Evolutionary conservation across 2,329 filamentous ascomycete genomes (phyloP), one percentile per base, ranked within the genome.

Genomic region (Sporothrix mexicana): DNA sequence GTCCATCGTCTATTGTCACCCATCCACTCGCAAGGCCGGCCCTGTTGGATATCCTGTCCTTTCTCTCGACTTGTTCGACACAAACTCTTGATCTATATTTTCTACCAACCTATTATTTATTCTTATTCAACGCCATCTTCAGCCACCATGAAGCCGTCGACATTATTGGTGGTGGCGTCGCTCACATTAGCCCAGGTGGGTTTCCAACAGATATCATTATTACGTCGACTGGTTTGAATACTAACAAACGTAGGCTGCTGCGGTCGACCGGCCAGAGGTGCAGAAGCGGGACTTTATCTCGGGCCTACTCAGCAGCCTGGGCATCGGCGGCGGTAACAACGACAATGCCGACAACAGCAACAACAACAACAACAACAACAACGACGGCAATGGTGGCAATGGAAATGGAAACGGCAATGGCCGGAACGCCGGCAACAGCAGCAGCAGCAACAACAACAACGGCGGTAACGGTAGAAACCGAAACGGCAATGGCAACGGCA

Each of bases 161-260:
- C 74, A 72, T 68, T 77, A 25, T 70, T 80, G 61, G 25, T 79
- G 15, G 72, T 79, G 74, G 73, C 77, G 74, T 77, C 72, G 25
- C 57, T 77, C 62, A 76, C 79, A 25, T 72, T 80, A 17, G 74
- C 74, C 64, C 77, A 79, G 78, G 79, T 80, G 75, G 20, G 78
- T 62, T 62, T 36, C 47, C 20, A 23, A 53, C 8, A 17, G 13
- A 36, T 49, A 25, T 3, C n/a, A 30, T 13, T 8, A 6, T 5
- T 10, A 25, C 6, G 25, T 41, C 15, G 2, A 43, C 7, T 30
- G n/a, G 36, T 20, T 2, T 13, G 6, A 43, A 57, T 30, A 23
- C 30, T 70, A 23, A 70, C 17, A 70, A 30, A 15, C 25, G 59
- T n/a, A 80, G 78, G 79, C 78, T 15, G 77, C 76, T 43, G 77